Evolutionary conservation across 169 alveolate genomes (phyloP).

Genomic region (Eimeria falciformis): DNA sequence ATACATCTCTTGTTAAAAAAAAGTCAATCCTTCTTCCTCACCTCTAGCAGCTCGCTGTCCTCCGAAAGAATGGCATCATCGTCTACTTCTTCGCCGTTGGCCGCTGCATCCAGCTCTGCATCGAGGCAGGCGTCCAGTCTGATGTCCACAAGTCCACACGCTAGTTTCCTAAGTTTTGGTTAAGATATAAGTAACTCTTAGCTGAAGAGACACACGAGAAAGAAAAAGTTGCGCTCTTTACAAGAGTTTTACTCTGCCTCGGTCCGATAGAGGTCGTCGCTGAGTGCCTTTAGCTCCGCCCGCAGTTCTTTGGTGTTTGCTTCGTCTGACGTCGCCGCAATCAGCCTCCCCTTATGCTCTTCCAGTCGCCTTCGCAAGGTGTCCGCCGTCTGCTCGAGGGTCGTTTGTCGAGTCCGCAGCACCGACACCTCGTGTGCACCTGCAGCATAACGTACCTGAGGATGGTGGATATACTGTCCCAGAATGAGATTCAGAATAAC

Average conservation of each 20-base stretch:
- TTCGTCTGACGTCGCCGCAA: background rate
- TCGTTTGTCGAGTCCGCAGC: conserved; percentile 6
- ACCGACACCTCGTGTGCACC: conserved; percentile 54
- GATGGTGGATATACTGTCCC: background rate
- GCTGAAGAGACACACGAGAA: background rate
- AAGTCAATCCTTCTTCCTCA: too few relatives aligned
- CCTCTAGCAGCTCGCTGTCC: conserved; percentile 15
- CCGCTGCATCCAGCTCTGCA: conserved; percentile 16
- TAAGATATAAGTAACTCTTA: background rate
- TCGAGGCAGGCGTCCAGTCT: conserved; percentile 43
- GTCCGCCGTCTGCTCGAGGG: conserved; percentile 23
- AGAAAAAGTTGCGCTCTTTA: background rate
- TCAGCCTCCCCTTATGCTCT: background rate
- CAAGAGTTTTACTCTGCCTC: conserved; percentile 40
- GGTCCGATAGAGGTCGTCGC: background rate
- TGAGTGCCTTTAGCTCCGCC: background rate
- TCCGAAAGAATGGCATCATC: background rate
- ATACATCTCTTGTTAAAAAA: too few relatives aligned
- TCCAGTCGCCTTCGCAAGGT: background rate
- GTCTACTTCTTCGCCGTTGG: background rate
- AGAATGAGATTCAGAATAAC: too few relatives aligned
- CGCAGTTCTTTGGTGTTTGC: background rate
- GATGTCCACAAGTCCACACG: background rate
- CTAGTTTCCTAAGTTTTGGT: background rate
- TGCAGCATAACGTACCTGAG: background rate